Evolutionary conservation across 495 filamentous ascomycete genomes (phyloP).

Genomic region (Tuber calosporum): DNA sequence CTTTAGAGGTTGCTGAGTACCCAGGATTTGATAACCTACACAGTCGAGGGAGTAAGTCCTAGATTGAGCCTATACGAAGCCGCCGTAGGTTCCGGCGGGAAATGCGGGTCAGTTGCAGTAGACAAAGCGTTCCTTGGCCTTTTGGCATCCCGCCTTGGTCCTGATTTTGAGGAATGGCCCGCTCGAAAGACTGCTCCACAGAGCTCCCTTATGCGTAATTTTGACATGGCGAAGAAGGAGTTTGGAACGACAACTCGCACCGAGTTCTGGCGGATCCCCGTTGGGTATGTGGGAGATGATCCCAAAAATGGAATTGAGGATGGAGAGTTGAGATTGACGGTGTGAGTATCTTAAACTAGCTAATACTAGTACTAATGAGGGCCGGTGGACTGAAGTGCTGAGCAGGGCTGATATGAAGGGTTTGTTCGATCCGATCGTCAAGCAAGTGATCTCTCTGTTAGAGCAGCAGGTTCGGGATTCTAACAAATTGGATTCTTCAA

Average conservation of each 20-base stretch:
- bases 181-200: constrained; percentile 34
- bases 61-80: constrained; percentile 35
- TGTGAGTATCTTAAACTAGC: background rate
- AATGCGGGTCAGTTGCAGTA: constrained; percentile 39
- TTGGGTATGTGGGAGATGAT: constrained; percentile 14
- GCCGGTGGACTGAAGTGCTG: background rate
- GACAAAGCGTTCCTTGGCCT: constrained; percentile 39
- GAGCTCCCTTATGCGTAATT: constrained; percentile 37
- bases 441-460: constrained; percentile 34
- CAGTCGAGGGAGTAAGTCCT: constrained; percentile 20
- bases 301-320: constrained; percentile 23
- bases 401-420: constrained; percentile 36
- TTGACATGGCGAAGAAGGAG: constrained; percentile 36
- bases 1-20: background rate
- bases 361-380: background rate
- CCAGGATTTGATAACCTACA: constrained; percentile 40
- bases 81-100: constrained; percentile 35
- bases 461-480: constrained; percentile 26
- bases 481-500: constrained; percentile 8
- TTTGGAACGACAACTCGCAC: constrained; percentile 25
- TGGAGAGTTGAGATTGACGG: constrained; percentile 10
- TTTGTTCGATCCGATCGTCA: constrained; percentile 40
- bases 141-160: constrained; percentile 34
- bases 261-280: constrained; percentile 1
- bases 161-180: constrained; percentile 27